phyloP scores from a whole-genome alignment of 306 rosid genomes.

The Cucurbita moschata region DNA sequence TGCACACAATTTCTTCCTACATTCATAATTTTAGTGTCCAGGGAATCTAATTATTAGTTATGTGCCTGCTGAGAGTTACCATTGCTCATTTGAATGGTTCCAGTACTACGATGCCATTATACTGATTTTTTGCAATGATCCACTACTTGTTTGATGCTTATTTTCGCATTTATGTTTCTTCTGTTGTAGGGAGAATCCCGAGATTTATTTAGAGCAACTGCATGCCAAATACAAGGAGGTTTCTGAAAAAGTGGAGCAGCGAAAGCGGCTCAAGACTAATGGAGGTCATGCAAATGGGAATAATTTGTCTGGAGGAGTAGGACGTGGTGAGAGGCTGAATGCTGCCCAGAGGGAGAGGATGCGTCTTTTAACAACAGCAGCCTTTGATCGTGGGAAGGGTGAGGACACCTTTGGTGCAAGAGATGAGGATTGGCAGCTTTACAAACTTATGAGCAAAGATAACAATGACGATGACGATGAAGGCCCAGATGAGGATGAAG shows the following conservation, averaged over 20 bases:
- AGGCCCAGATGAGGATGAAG: conserved; percentile 55
- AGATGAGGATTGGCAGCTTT: conserved; percentile 97
- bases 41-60: background rate
- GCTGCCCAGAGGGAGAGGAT: conserved; percentile 95
- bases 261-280: conserved; percentile 55
- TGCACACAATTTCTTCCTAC: conserved; percentile 5
- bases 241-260: conserved; percentile 58
- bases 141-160: background rate
- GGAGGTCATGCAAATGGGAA: conserved; percentile 47
- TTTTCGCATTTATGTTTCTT: background rate
- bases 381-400: conserved; percentile 92
- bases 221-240: conserved; percentile 59
- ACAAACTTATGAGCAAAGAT: conserved; percentile 73
- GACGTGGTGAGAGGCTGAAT: conserved; percentile 87
- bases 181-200: conserved; percentile 61
- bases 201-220: conserved; percentile 69
- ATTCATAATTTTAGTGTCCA: background rate
- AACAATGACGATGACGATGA: conserved; percentile 65
- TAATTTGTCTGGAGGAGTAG: conserved; percentile 51
- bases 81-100: conserved; percentile 7
- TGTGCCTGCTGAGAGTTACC: conserved; percentile 6
- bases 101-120: background rate
- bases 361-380: conserved; percentile 97
- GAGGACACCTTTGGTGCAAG: conserved; percentile 81
- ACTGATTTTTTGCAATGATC: background rate